phyloP scores from a whole-genome alignment of 306 rosid genomes.

The Medicago ruthenica region DNA sequence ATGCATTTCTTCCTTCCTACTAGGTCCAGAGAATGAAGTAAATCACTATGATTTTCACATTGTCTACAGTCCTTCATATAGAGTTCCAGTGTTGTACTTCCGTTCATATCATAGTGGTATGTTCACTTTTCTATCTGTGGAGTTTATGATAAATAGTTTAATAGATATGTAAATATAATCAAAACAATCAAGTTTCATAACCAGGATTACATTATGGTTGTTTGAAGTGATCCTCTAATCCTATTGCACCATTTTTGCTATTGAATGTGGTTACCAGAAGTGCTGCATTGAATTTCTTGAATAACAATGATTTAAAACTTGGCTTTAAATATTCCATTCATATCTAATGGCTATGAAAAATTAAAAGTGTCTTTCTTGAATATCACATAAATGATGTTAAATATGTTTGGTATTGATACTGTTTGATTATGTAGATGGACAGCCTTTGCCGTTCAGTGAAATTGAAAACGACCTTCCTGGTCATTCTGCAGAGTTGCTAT shows the following conservation, averaged over 20 bases:
- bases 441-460: conserved; percentile 60
- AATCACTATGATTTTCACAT: conserved; percentile 74
- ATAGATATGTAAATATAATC: neutral
- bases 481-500: conserved; percentile 55
- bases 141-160: conserved; percentile 26
- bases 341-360: neutral
- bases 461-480: conserved; percentile 71
- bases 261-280: conserved; percentile 20
- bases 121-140: conserved; percentile 36
- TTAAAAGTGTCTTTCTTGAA: conserved; percentile 20
- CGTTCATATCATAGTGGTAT: conserved; percentile 71
- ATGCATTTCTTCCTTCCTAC: conserved; percentile 27
- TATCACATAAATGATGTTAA: conserved; percentile 4
- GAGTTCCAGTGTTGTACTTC: conserved; percentile 81
- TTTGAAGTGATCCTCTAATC: conserved; percentile 13
- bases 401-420: conserved; percentile 2
- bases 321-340: neutral
- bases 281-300: conserved; percentile 19
- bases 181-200: conserved; percentile 3
- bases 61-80: conserved; percentile 69
- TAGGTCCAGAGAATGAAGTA: conserved; percentile 62
- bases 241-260: neutral
- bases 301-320: neutral
- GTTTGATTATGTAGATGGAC: conserved; percentile 66
- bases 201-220: neutral